Evolutionary conservation across 208 protist species (phyloP).

Genomic region (Trypanosomatidae sp.): DNA sequence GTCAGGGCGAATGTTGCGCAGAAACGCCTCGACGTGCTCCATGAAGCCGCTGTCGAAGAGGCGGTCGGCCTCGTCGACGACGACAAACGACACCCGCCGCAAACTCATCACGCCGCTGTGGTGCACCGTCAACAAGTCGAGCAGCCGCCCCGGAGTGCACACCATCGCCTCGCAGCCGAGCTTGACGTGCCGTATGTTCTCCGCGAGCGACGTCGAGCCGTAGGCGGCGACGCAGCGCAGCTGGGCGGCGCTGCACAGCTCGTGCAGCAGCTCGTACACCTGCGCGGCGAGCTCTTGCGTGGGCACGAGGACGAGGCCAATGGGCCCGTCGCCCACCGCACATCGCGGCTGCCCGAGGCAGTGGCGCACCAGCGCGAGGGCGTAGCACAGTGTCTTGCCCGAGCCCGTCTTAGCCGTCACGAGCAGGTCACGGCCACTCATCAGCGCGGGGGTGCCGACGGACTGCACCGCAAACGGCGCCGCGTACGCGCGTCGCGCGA

Average conservation of each 20-base stretch:
- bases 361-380: conserved; percentile 86
- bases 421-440: conserved; percentile 84
- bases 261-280: conserved; percentile 59
- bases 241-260: conserved; percentile 35
- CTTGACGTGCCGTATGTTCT: conserved; percentile 59
- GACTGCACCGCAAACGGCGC: conserved; percentile 84
- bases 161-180: conserved; percentile 73
- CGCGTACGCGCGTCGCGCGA: conserved; percentile 32
- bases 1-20: conserved; percentile 83
- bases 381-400: conserved; percentile 91
- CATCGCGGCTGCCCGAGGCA: conserved; percentile 71
- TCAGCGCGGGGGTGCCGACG: conserved; percentile 58
- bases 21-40: conserved; percentile 85
- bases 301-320: conserved; percentile 85
- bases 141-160: conserved; percentile 69
- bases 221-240: conserved; percentile 58
- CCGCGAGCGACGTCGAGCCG: conserved; percentile 50
- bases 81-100: conserved; percentile 62
- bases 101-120: conserved; percentile 44
- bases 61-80: conserved; percentile 91
- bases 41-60: conserved; percentile 92
- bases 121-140: conserved; percentile 86
- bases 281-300: conserved; percentile 91
- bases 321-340: conserved; percentile 70
- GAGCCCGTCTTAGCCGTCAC: conserved; percentile 89